Evolutionary conservation across 176 grass and related monocot genomes (phyloP).

Genomic region (Saccharum officinarum): DNA sequence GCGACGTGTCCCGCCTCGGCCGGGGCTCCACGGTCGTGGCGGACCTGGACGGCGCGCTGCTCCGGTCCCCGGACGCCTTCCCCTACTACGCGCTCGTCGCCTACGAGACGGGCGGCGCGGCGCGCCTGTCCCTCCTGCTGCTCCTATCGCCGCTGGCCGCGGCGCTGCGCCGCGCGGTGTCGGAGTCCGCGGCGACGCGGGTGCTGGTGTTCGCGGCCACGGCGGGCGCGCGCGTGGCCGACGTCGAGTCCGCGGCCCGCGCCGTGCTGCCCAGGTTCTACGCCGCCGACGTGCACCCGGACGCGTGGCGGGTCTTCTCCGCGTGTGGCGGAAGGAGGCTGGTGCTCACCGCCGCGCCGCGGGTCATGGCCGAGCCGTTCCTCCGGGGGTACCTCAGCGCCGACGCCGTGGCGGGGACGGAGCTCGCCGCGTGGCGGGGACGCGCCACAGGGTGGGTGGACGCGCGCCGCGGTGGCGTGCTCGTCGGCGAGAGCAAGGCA

Average conservation of each 20-base stretch:
- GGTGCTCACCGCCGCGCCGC: constrained; percentile 42
- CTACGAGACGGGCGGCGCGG: constrained; percentile 63
- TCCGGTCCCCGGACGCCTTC: constrained; percentile 56
- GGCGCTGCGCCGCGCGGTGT: constrained; percentile 43
- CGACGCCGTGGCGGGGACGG: constrained; percentile 51
- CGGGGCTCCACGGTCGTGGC: constrained; percentile 38
- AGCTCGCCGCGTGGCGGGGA: constrained; percentile 47
- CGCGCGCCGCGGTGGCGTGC: constrained; percentile 29
- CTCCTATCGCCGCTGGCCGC: constrained; percentile 45
- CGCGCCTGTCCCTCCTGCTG: constrained; percentile 55
- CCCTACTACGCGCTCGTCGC: constrained; percentile 74
- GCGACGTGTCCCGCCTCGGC: constrained; percentile 36
- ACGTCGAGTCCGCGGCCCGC: constrained; percentile 59
- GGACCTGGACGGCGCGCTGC: constrained; percentile 69
- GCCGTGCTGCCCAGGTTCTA: constrained; percentile 80
- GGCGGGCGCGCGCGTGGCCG: constrained; percentile 49
- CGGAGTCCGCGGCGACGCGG: constrained; percentile 43
- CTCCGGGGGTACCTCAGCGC: constrained; percentile 53
- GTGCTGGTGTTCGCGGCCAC: constrained; percentile 63
- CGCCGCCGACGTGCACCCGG: constrained; percentile 46
- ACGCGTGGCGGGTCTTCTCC: constrained; percentile 49
- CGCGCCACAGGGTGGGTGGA: constrained; percentile 43
- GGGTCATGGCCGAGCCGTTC: constrained; percentile 77
- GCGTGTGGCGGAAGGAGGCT: constrained; percentile 19
- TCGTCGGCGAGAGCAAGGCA: constrained; percentile 36